Conservation (phyloP, 176 grass and related monocot species). For the Rhynchospora breviuscula region DNA sequence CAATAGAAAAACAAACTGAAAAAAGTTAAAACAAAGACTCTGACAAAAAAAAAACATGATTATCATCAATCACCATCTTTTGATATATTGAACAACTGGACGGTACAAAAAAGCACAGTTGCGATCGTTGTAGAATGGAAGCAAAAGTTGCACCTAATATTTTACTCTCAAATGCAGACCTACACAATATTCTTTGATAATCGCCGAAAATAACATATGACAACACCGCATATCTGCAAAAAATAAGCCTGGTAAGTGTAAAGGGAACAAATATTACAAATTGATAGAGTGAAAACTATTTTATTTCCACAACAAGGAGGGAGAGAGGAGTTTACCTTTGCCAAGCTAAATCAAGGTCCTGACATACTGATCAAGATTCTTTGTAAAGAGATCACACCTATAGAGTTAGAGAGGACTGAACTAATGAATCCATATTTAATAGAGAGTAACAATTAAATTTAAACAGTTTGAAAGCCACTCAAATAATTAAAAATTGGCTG, state of each 20-base stretch:
- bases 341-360: slow-evolving; percentile 52
- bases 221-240: background rate
- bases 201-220: background rate
- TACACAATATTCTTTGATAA: background rate
- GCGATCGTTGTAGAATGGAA: background rate
- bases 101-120: background rate
- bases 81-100: background rate
- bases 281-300: background rate
- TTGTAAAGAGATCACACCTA: slow-evolving; percentile 71
- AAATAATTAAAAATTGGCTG: background rate
- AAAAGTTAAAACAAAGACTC: background rate
- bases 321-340: slow-evolving; percentile 16
- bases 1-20: background rate
- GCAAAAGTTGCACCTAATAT: background rate
- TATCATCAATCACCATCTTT: background rate
- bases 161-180: background rate
- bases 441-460: background rate
- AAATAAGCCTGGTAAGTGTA: slow-evolving; percentile 8
- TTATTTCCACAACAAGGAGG: background rate
- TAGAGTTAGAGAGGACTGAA: slow-evolving; percentile 7
- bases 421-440: background rate
- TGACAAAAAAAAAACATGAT: background rate
- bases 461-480: background rate
- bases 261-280: background rate
- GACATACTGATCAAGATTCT: slow-evolving; percentile 64